Percentiles rank a stretch among this genome's conserved stretches.
Evolutionary conservation across 164 flowering plant genomes (phyloP).

Genomic region (Pachysandra terminalis): DNA sequence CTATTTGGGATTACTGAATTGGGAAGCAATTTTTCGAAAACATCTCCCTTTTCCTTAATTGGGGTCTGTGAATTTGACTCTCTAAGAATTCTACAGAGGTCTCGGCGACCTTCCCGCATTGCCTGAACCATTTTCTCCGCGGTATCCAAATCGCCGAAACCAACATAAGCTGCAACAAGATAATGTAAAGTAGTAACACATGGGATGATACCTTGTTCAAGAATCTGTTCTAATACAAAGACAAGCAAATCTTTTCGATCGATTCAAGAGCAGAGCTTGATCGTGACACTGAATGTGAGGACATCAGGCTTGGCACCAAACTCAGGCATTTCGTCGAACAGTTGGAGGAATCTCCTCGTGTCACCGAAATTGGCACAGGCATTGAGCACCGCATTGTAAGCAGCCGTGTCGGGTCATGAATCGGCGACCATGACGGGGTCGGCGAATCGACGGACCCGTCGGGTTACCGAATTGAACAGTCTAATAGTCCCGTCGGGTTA

Average conservation of each 20-base stretch:
- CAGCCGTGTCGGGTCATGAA: conserved; percentile 76
- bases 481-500: conserved; percentile 52
- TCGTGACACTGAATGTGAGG: conserved; percentile 80
- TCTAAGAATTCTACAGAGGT: conserved; percentile 64
- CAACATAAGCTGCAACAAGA: conserved; percentile 90
- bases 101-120: conserved; percentile 78
- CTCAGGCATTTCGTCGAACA: conserved; percentile 83
- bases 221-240: conserved; percentile 62
- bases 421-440: conserved; percentile 40
- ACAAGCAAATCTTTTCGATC: conserved; percentile 74
- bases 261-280: conserved; percentile 78
- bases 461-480: conserved; percentile 45
- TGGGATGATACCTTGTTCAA: conserved; percentile 40
- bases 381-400: conserved; percentile 83
- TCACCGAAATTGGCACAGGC: conserved; percentile 87
- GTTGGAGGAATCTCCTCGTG: conserved; percentile 32
- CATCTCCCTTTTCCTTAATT: conserved; percentile 23
- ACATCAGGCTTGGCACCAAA: conserved; percentile 65
- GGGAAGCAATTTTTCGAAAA: conserved; percentile 63
- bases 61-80: conserved; percentile 26
- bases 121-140: conserved; percentile 88
- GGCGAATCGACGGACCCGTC: conserved; percentile 38
- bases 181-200: conserved; percentile 80
- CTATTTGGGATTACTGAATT: conserved; percentile 23
- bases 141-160: conserved; percentile 73